Evolutionary conservation across 1,284 basidiomycete genomes (phyloP).

Genomic region (Phylloporus sp.): DNA sequence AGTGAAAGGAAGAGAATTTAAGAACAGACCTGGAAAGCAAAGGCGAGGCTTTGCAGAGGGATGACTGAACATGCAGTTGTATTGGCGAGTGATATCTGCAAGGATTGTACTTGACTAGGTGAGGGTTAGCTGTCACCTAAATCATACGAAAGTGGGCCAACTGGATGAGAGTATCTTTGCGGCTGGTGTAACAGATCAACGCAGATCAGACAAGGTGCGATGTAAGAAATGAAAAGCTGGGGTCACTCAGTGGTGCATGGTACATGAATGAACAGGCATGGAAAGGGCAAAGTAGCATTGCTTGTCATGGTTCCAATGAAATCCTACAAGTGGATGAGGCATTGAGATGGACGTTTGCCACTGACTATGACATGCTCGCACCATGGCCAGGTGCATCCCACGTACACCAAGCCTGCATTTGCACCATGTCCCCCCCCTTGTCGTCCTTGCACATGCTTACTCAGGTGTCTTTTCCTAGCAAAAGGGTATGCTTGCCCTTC

Average conservation of each 20-base stretch:
- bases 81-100: constrained; percentile 42
- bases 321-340: constrained; percentile 53
- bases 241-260: too few species aligned
- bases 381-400: constrained; percentile 50
- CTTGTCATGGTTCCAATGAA: constrained; percentile 52
- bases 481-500: constrained; percentile 53
- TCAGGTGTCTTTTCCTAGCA: constrained; percentile 47
- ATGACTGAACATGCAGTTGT: constrained; percentile 28
- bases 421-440: constrained; percentile 61
- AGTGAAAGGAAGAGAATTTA: neutral
- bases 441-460: constrained; percentile 65
- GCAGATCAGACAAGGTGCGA: constrained; percentile 20
- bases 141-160: constrained; percentile 16
- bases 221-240: too few species aligned
- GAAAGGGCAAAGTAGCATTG: constrained; percentile 58
- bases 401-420: constrained; percentile 63
- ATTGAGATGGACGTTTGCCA: constrained; percentile 24
- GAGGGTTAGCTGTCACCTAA: neutral
- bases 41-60: constrained; percentile 40
- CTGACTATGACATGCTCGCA: constrained; percentile 24
- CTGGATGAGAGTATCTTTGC: constrained; percentile 34
- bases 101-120: constrained; percentile 41
- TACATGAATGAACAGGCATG: neutral
- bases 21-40: constrained; percentile 47
- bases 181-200: constrained; percentile 12